Evolutionary conservation across 2,329 filamentous ascomycete genomes (phyloP), one percentile per base, ranked within the genome.

Genomic region (Pseudogymnoascus sp.): DNA sequence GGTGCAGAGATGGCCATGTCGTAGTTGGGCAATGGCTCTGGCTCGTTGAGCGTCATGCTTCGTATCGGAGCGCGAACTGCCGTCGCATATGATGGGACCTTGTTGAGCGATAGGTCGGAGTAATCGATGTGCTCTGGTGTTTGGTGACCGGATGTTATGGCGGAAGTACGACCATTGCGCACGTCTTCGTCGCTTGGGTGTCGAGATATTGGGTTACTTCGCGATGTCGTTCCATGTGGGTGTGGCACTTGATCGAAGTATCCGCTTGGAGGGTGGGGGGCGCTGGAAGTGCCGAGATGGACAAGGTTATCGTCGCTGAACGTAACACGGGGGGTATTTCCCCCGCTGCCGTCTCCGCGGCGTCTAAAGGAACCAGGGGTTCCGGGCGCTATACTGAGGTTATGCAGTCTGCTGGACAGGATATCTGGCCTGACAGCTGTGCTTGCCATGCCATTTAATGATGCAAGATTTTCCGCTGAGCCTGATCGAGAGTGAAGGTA

Each of bases 381-480:
- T 70, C 21, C 76, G 72, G 67, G 87, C 79, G 65, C 81, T 79
- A 78, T 77, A 37, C 87, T 78, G 64, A 93, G 86, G 70, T 85
- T 86, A 66, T 93, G 90, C 65, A 96, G 80, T 62, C 75, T 87
- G 75, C 75, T 88, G 75, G 74, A 90, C 68, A 84, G 81, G 64
- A 76, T 81, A 33, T 80, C 82, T n/a, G 82, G 82, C 13, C 76
- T 74, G 19, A 80, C 75, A 6, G 74, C 74, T 37, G 72, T 72
- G 59, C 77, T 76, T 63, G 79, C 77, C 5, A 81, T 70, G 6
- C 76, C 77, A 59, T 83, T 78, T 72, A 86, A 77, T 3, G 81
- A 84, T 59, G 84, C 79, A 24, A 97, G 79, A 71, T 97, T 93
- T 70, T 97, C 95, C 8, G 82, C 79, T 0, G 93, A 97, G 5